A percentile compares a stretch with the other conserved stretches of the same genome.
phyloP scores from a whole-genome alignment of 495 filamentous ascomycete genomes.

The Hypoxylon intermedium region DNA sequence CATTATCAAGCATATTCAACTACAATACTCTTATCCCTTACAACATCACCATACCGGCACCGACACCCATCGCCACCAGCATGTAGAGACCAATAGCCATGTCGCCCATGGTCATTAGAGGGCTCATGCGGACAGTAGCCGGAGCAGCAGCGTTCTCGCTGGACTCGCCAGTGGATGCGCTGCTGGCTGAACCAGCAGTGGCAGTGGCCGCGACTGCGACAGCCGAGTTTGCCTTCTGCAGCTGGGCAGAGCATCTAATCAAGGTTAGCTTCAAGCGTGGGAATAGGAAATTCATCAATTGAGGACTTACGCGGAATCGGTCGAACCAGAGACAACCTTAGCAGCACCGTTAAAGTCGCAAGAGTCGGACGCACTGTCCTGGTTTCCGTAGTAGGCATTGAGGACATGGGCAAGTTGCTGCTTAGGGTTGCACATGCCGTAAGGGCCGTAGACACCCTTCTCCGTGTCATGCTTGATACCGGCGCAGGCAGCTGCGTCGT shows the following conservation, averaged over 20 bases:
- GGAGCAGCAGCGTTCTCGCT: constrained; percentile 44
- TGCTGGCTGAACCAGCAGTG: constrained; percentile 52
- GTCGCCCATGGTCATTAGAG: constrained; percentile 66
- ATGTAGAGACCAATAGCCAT: constrained; percentile 73
- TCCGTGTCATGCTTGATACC: constrained; percentile 75
- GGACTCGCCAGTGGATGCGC: constrained; percentile 28
- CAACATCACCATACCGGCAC: constrained; percentile 77
- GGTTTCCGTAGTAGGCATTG: constrained; percentile 77
- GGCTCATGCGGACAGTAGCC: constrained; percentile 52
- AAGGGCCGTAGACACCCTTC: constrained; percentile 82
- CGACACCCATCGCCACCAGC: constrained; percentile 69
- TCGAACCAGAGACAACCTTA: constrained; percentile 50
- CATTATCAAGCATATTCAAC: constrained; percentile 4
- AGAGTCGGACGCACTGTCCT: constrained; percentile 61
- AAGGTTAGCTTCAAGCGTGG: background rate
- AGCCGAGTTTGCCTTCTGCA: constrained; percentile 55
- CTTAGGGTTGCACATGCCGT: constrained; percentile 82
- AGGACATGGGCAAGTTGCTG: constrained; percentile 83
- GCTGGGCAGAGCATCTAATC: constrained; percentile 40
- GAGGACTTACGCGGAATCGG: constrained; percentile 31
- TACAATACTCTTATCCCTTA: constrained; percentile 49
- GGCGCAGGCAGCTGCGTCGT: constrained; percentile 60
- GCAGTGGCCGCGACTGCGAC: constrained; percentile 50
- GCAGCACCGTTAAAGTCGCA: constrained; percentile 82
- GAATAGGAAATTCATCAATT: background rate